Percentiles rank a stretch among this genome's conserved stretches.
phyloP scores from a whole-genome alignment of 805 yeast genomes.

The Torulaspora delbrueckii region DNA sequence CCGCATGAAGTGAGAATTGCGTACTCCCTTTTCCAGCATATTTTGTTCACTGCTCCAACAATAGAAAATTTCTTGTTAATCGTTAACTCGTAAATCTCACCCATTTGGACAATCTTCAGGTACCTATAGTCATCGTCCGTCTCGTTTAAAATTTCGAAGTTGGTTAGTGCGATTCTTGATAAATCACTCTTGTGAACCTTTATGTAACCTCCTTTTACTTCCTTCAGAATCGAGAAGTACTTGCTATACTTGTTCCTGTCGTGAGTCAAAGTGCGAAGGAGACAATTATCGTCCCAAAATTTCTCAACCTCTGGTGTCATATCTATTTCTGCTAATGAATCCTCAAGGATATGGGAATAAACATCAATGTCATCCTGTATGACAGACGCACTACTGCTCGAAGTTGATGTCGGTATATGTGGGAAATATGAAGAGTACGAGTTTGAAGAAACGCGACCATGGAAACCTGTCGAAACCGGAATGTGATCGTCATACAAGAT shows the following conservation, averaged over 20 bases:
- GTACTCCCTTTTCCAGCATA: constrained; percentile 42
- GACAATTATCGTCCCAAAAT: constrained; percentile 10
- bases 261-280: constrained; percentile 2
- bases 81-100: constrained; percentile 38
- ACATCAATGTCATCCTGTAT: constrained; percentile 27
- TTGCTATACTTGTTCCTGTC: constrained; percentile 19
- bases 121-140: constrained; percentile 13
- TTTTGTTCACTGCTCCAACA: constrained; percentile 26
- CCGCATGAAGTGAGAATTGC: constrained; percentile 51
- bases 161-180: constrained; percentile 21
- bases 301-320: constrained; percentile 13
- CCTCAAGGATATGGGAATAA: constrained; percentile 24
- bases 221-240: constrained; percentile 21
- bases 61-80: constrained; percentile 32
- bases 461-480: constrained; percentile 3
- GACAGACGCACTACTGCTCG: constrained; percentile 12
- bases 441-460: constrained; percentile 21
- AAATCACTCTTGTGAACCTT: constrained; percentile 29
- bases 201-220: constrained; percentile 35
- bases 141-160: constrained; percentile 25
- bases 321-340: constrained; percentile 13
- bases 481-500: constrained; percentile 7
- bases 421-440: constrained; percentile 26
- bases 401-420: constrained; percentile 15
- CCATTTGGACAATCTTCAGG: constrained; percentile 34